These are phyloP conservation scores for Aphanomyces stellatus DNA, from an alignment of 352 stramenopile genomes.

Conservation along the genomic window DNA sequence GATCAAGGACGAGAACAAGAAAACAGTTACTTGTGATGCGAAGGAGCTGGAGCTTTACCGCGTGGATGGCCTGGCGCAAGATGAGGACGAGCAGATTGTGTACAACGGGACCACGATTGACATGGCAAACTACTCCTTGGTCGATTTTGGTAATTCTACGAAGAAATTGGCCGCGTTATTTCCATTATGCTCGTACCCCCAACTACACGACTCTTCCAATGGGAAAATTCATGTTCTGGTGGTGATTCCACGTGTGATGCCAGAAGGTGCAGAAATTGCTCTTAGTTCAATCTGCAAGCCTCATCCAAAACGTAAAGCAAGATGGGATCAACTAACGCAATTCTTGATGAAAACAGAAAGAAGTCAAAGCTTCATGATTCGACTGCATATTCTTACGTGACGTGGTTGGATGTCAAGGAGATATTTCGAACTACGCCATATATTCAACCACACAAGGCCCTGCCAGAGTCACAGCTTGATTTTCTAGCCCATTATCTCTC, in stretches of 20 bases:
- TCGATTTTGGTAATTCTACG: background rate
- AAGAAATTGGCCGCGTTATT: background rate
- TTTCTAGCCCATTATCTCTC: background rate
- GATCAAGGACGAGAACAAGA: background rate
- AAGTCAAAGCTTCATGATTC: background rate
- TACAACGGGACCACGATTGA: background rate
- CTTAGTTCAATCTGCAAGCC: background rate
- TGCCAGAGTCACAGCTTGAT: background rate
- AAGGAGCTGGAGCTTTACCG: background rate
- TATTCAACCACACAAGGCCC: background rate
- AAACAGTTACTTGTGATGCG: background rate
- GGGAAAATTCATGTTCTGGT: conserved; percentile 9
- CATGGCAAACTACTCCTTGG: conserved; percentile 1
- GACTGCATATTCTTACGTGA: background rate
- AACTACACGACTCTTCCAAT: background rate
- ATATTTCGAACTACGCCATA: background rate
- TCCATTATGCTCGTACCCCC: background rate
- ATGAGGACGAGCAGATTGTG: background rate
- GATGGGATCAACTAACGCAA: background rate
- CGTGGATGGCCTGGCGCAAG: background rate
- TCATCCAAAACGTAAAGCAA: background rate
- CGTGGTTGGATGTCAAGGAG: background rate
- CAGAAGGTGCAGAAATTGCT: background rate
- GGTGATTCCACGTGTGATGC: background rate
- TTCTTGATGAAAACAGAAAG: background rate